Evolutionary conservation across 2,329 filamentous ascomycete genomes (phyloP).

Genomic region (Aspergillus sp.): DNA sequence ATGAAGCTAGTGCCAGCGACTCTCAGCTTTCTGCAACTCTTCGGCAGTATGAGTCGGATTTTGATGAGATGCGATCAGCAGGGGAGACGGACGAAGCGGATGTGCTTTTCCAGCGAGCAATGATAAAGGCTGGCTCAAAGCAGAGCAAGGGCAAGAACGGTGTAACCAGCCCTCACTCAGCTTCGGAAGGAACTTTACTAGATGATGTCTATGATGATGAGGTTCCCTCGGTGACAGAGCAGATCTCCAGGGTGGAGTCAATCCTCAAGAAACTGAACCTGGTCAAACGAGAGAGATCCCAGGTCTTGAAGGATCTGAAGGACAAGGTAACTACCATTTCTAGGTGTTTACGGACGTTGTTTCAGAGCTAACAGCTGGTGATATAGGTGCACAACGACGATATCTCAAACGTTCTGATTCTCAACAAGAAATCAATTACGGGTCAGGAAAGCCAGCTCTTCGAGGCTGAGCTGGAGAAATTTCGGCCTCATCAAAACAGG

Average conservation of each 20-base stretch:
- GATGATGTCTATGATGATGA: constrained; percentile 88
- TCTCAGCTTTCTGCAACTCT: constrained; percentile 78
- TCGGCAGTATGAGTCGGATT: constrained; percentile 80
- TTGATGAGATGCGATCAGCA: constrained; percentile 92
- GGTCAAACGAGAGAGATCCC: constrained; percentile 85
- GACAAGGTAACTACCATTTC: constrained; percentile 69
- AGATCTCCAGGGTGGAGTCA: constrained; percentile 86
- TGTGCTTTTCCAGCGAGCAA: constrained; percentile 80
- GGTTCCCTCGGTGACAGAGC: constrained; percentile 77
- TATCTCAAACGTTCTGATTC: constrained; percentile 92
- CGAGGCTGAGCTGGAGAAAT: constrained; percentile 96
- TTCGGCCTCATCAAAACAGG: constrained; percentile 86
- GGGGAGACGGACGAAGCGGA: constrained; percentile 85
- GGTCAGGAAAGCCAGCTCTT: constrained; percentile 92
- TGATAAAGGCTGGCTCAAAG: constrained; percentile 71
- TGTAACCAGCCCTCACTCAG: constrained; percentile 58
- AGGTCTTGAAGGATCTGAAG: constrained; percentile 94
- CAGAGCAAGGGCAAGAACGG: constrained; percentile 60
- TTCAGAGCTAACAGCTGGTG: background rate
- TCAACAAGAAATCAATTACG: constrained; percentile 95
- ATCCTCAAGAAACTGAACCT: constrained; percentile 86
- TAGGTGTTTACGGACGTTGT: background rate
- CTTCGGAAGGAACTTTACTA: constrained; percentile 73
- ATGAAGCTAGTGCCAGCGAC: constrained; percentile 86
- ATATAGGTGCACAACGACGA: constrained; percentile 87